Base-by-base conservation (phyloP, 768 basidiomycete species). In the Lentinula boryana region DNA sequence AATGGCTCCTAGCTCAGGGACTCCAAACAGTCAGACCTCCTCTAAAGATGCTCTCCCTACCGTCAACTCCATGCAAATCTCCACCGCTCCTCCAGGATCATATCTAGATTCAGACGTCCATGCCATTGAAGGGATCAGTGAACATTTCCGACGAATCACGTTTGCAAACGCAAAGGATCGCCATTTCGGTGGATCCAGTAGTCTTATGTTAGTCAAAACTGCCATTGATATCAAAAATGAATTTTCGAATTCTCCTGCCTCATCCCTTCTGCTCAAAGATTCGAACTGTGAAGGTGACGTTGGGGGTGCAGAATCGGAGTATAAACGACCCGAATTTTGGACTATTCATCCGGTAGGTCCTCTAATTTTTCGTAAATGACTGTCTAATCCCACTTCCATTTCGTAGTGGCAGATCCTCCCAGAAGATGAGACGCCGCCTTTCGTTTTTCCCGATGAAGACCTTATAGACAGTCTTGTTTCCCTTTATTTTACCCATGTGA, bases 401-500 rank as follows among this genome's bases (percentile, higher is more conserved):
- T 1, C 51, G 16, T 43, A 69, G 67, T 64, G 64, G 63, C 66
- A 68, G 40, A 58, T 63, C 23, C n/a, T 48, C 10, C 40, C 43
- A 2, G 38, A 41, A 40, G 58, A 63, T 7, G 12, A 53, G 2
- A 21, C 65, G 16, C 66, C 70, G 2, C 53, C 63, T 0, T 71
- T 71, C 56, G 46, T n/a, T n/a, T 79, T 78, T 44, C 78, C 78
- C 0, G 68, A 71, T 0, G 63, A 65, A 1, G 76, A 78, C 33
- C 71, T 88, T 35, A 72, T 76, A 6, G 58, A 63, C 3, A 40
- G 46, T 2, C 72, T 89, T 23, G 70, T 87, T 56, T 72, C 82
- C 21, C 70, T 78, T n/a, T 86, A 80, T 63, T 89, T 88, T 65
- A 55, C 59, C 0, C 53, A 72, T 38, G 43, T 73, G 53, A 80